Evolutionary conservation across 2,329 filamentous ascomycete species (phyloP).

Genomic region (Seiridium unicorne): DNA sequence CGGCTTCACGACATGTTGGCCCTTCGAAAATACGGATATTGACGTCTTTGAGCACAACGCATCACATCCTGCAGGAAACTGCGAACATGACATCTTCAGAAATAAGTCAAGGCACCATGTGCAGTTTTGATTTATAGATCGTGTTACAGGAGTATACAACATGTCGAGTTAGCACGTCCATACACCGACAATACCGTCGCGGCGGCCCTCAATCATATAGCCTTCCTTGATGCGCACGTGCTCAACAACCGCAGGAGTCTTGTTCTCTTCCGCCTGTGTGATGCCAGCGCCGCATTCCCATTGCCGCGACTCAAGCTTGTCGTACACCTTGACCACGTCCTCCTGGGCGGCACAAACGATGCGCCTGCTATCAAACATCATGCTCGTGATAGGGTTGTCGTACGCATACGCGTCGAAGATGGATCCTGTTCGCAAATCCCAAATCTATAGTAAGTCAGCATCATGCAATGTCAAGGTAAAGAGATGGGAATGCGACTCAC

Average conservation of each 20-base stretch:
- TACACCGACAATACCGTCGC: constrained; percentile 83
- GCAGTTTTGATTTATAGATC: not conserved
- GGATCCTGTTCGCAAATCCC: constrained; percentile 94
- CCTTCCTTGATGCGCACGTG: constrained; percentile 89
- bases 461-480: not conserved
- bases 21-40: too few species aligned
- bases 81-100: too few species aligned
- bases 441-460: constrained; percentile 65
- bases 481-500: constrained; percentile 52
- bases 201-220: constrained; percentile 86
- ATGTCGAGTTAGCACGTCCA: constrained; percentile 52
- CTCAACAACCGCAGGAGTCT: constrained; percentile 70
- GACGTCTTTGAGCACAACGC: too few species aligned
- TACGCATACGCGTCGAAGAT: constrained; percentile 97
- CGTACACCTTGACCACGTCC: constrained; percentile 94
- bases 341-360: constrained; percentile 91
- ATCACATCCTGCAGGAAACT: too few species aligned
- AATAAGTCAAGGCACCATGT: too few species aligned
- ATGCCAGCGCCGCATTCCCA: constrained; percentile 94
- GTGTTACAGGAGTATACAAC: not conserved
- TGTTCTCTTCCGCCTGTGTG: constrained; percentile 63
- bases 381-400: constrained; percentile 84
- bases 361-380: constrained; percentile 92
- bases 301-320: constrained; percentile 92
- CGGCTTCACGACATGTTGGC: too few species aligned